Conservation (phyloP, 139 green algal species). For the Astrephomene gubernaculifera region DNA sequence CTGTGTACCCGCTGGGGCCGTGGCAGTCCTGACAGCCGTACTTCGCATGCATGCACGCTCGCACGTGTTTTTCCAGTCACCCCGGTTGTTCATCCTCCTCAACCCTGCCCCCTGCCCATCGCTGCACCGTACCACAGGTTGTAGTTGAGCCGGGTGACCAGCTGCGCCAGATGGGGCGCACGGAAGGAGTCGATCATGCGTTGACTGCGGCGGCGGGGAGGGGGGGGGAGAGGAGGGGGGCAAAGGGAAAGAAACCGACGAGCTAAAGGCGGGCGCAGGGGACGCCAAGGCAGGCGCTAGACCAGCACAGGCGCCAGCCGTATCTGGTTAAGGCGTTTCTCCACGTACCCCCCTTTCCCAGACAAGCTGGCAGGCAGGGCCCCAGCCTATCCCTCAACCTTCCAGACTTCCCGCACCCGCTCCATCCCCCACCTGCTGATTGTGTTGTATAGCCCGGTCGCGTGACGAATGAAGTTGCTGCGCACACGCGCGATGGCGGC, state of each 20-base stretch:
- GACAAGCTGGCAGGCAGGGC: background rate
- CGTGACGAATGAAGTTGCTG: constrained; percentile 1
- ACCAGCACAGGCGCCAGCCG: too few relatives aligned
- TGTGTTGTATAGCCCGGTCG: constrained; percentile 10
- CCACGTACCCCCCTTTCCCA: too few relatives aligned
- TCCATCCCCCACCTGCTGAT: constrained; percentile 12
- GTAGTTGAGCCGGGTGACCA: constrained; percentile 86
- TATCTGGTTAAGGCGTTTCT: background rate
- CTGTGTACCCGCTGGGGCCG: too few relatives aligned
- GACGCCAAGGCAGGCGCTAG: too few relatives aligned
- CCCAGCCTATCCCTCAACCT: background rate
- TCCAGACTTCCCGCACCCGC: background rate
- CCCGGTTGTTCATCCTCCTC: too few relatives aligned
- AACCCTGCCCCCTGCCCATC: background rate
- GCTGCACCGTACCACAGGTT: constrained; percentile 65
- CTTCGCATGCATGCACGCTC: too few relatives aligned
- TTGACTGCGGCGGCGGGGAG: constrained; percentile 45
- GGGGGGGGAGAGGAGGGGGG: constrained; percentile 3
- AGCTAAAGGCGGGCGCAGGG: too few relatives aligned
- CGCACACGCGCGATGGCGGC: background rate
- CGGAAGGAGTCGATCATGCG: constrained; percentile 52
- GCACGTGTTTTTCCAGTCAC: too few relatives aligned
- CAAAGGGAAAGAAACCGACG: too few relatives aligned
- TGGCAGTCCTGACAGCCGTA: too few relatives aligned
- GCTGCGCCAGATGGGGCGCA: constrained; percentile 81